Evolutionary conservation across 2,329 filamentous ascomycete genomes (phyloP), one percentile per base, ranked within the genome.

Genomic region (Daldinia sp.): DNA sequence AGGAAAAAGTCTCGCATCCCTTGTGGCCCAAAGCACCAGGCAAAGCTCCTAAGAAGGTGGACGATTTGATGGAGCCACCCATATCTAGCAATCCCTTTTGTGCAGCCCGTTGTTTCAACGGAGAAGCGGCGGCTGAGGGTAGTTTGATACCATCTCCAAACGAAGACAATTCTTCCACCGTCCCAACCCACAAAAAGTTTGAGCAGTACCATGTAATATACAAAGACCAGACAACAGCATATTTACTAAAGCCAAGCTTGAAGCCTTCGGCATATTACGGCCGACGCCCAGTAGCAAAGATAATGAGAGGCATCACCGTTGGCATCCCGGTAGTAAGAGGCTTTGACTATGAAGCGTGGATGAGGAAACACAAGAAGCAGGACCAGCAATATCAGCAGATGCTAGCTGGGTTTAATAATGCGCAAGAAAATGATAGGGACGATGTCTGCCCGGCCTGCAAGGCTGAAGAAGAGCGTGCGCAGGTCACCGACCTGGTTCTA

Each of bases 291-390:
- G 84, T 98, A 2, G 87, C 90, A 44, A 94, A 95, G 74, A 96
- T 98, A 63, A 88, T 92, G 72, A 97, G 92, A 80, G 94, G 93
- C 0, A 82, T 90, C 57, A 90, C 90, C 6, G 90, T 99, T 60
- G 96, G 96, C 0, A 89, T 97, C 13, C 90, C 92, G 3, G 92
- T 98, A n/a, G 87, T 97, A 15, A 89, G 96, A 64, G 96, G 96
- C 0, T 99, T 99, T 74, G 90, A 97, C 78, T 88, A 91, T 71
- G 84, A 86, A 37, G 82, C 84, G 1, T 99, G 95, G 94, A 87
- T 92, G 68, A 90, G 87, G 60, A 78, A 94, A 10, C 89, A 97
- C 65, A 84, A 83, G 70, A 82, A 81, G 67, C 74, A 80, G 18
- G 69, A 76, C 1, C 76, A 77, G 46, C 77, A 77, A 54, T 64